Evolutionary conservation across 78 protist species (phyloP).

Genomic region (Carpediemonas membranifera): DNA sequence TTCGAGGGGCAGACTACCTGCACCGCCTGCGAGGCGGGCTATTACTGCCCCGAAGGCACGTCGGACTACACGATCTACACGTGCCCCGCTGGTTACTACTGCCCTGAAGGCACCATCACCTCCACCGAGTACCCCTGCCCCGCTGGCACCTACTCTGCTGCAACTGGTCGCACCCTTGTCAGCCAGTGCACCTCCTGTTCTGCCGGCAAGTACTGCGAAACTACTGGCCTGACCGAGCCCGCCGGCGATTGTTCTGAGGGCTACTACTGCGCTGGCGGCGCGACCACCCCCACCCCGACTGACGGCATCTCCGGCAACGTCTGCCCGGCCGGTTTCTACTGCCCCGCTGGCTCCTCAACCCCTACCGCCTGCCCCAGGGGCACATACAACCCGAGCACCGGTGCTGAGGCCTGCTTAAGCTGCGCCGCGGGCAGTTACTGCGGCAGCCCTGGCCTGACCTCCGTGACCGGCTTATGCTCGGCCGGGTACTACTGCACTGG

Average conservation of each 20-base stretch:
- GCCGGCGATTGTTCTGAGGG: neutral
- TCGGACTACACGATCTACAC: neutral
- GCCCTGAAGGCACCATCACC: neutral
- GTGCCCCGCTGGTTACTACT: constrained; percentile 17
- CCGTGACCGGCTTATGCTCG: neutral
- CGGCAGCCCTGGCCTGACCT: neutral
- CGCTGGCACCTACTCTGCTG: constrained; percentile 3
- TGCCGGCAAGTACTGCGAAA: constrained; percentile 27
- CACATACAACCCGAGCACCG: neutral
- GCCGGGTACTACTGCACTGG: neutral
- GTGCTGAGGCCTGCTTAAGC: neutral
- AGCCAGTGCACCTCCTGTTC: constrained; percentile 13
- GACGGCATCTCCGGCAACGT: no score
- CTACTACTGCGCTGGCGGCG: neutral
- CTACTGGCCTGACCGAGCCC: neutral
- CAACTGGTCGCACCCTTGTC: neutral
- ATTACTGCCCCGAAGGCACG: constrained; percentile 7
- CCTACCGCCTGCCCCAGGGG: constrained; percentile 11
- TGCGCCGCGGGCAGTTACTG: constrained; percentile 4
- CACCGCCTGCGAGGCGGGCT: constrained; percentile 19
- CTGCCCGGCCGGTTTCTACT: neutral
- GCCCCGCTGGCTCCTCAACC: neutral
- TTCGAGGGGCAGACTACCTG: constrained; percentile 6
- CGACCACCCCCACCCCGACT: neutral
- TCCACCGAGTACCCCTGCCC: neutral